Conservation (phyloP, 192 early-diverging fungal species). For the Lunasporangiospora selenospora region DNA sequence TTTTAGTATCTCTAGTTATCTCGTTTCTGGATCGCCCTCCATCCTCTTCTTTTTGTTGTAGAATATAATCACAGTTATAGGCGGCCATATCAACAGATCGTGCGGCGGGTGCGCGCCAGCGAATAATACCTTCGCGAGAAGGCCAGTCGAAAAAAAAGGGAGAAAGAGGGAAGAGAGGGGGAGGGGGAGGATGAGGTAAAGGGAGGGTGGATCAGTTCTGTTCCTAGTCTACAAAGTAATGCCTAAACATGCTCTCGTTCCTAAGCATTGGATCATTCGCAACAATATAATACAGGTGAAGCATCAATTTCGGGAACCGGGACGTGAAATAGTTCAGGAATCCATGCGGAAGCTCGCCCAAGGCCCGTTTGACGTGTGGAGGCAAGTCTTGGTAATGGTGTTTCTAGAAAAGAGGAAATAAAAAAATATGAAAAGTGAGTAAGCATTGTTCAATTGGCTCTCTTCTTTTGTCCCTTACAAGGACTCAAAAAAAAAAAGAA, state of each 20-base stretch:
- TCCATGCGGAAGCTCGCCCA: constrained; percentile 87
- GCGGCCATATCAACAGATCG: too few species aligned
- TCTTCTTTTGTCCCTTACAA: constrained; percentile 6
- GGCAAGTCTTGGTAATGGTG: constrained; percentile 97
- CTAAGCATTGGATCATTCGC: constrained; percentile 64
- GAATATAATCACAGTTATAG: too few species aligned
- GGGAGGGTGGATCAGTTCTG: too few species aligned
- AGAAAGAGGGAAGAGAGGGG: too few species aligned
- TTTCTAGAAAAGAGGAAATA: constrained; percentile 65
- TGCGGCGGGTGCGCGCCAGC: too few species aligned
- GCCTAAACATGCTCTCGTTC: constrained; percentile 69
- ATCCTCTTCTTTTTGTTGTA: too few species aligned
- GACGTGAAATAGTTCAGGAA: constrained; percentile 91
- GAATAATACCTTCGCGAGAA: too few species aligned
- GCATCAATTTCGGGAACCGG: constrained; percentile 85
- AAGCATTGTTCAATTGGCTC: neutral
- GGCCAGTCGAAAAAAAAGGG: too few species aligned
- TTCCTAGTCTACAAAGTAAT: constrained; percentile 70
- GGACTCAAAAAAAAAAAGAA: neutral
- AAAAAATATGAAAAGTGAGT: neutral
- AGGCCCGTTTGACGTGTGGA: constrained; percentile 69
- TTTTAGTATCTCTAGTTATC: too few species aligned
- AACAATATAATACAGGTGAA: constrained; percentile 90
- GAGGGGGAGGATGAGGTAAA: too few species aligned
- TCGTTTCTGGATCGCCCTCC: too few species aligned